phyloP scores from a whole-genome alignment of 2,329 filamentous ascomycete genomes.

The Cytospora piceicola region DNA sequence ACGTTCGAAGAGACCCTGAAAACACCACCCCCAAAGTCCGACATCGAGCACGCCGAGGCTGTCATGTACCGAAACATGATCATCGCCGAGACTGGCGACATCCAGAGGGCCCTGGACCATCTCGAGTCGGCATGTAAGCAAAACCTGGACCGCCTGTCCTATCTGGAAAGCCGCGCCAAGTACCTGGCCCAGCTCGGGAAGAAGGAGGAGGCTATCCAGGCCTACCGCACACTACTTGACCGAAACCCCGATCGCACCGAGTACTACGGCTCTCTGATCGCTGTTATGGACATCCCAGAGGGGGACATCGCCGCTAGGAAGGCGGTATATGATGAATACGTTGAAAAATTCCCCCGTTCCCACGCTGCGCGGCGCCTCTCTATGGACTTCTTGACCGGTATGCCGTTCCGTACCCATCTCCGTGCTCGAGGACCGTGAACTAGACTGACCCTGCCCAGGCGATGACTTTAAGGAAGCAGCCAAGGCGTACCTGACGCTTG shows the following conservation, averaged over 20 bases:
- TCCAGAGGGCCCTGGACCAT: conserved; percentile 82
- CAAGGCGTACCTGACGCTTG: conserved; percentile 76
- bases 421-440: neutral
- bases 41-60: conserved; percentile 93
- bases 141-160: conserved; percentile 80
- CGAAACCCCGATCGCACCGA: conserved; percentile 85
- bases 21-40: conserved; percentile 71
- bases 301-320: conserved; percentile 67
- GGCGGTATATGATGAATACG: conserved; percentile 76
- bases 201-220: conserved; percentile 79
- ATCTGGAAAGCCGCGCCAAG: conserved; percentile 83
- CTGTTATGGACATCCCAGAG: conserved; percentile 63
- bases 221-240: conserved; percentile 79
- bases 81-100: conserved; percentile 87
- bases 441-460: conserved; percentile 49
- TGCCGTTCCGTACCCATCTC: conserved; percentile 29
- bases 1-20: conserved; percentile 95
- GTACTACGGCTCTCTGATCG: conserved; percentile 81
- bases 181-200: conserved; percentile 79
- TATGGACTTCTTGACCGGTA: conserved; percentile 82
- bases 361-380: conserved; percentile 87
- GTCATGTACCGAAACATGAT: conserved; percentile 93
- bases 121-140: conserved; percentile 76
- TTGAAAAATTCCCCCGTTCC: conserved; percentile 76
- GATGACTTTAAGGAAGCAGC: conserved; percentile 80